A percentile compares a stretch with the other conserved stretches of the same genome.
phyloP scores from a whole-genome alignment of 225 moss, liverwort and hornwort species.

The Climacium dendroides region DNA sequence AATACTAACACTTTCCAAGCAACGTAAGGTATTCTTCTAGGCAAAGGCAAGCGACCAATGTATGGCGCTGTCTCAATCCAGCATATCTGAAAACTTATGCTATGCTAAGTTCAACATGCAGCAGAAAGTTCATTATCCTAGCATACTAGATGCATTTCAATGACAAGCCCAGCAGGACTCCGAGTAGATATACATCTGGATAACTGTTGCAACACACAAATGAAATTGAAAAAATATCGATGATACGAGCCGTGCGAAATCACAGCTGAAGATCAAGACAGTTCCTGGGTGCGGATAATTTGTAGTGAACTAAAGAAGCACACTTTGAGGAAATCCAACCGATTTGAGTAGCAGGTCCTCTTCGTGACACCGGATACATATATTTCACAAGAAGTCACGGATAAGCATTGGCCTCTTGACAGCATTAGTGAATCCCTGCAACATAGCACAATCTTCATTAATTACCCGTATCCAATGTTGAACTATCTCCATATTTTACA shows the following conservation, averaged over 20 bases:
- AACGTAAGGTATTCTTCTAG: background rate
- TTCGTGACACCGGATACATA: background rate
- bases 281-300: background rate
- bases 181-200: background rate
- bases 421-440: constrained; percentile 54
- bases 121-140: too few relatives aligned
- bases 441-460: background rate
- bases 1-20: background rate
- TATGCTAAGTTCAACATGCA: background rate
- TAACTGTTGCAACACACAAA: background rate
- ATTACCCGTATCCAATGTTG: background rate
- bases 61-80: background rate
- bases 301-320: background rate
- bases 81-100: background rate
- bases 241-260: background rate
- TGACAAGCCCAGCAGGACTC: background rate
- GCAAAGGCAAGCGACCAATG: background rate
- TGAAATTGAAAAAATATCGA: background rate
- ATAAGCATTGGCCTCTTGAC: constrained; percentile 52
- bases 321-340: background rate
- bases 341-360: background rate
- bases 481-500: background rate
- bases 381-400: constrained; percentile 20
- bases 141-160: background rate
- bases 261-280: background rate